These are phyloP conservation scores for Microbotryum silenes-acaulis DNA, from an alignment of 1,284 basidiomycete species.

Conservation along the genomic window DNA sequence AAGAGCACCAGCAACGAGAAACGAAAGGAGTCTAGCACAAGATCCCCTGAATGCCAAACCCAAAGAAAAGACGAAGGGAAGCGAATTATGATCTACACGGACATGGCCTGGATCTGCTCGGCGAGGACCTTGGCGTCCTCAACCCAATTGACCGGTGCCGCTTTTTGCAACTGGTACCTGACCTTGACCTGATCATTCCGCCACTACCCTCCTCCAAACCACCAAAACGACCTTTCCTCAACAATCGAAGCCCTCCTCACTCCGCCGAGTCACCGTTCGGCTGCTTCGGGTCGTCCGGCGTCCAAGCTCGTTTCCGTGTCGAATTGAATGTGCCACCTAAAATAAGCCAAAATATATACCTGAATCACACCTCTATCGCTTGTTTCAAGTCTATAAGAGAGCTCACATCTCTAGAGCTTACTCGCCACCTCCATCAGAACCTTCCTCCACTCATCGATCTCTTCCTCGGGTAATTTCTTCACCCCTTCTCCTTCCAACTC, in stretches of 20 bases:
- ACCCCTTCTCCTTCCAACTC: constrained; percentile 1
- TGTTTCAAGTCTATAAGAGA: no score
- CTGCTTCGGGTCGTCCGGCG: no score
- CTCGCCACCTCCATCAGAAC: constrained; percentile 3
- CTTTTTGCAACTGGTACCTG: constrained; percentile 69
- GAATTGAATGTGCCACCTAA: no score
- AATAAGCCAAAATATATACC: no score
- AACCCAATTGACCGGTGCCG: constrained; percentile 59
- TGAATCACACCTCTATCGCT: no score
- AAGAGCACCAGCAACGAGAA: no score
- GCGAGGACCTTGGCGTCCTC: constrained; percentile 52
- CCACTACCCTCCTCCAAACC: no score
- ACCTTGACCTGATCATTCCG: constrained; percentile 59
- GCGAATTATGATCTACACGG: background rate
- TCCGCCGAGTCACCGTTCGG: no score
- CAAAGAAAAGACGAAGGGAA: background rate
- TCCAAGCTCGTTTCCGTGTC: no score
- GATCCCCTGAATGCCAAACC: background rate
- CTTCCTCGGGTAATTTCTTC: constrained; percentile 10
- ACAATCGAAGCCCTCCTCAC: no score
- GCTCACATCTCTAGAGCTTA: no score
- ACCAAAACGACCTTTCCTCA: no score
- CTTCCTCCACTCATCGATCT: constrained; percentile 7
- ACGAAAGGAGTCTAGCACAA: background rate
- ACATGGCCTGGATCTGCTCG: constrained; percentile 1